These are phyloP conservation scores for Phytopythium sindhum DNA, from an alignment of 352 stramenopile genomes.

Conservation along the genomic window DNA sequence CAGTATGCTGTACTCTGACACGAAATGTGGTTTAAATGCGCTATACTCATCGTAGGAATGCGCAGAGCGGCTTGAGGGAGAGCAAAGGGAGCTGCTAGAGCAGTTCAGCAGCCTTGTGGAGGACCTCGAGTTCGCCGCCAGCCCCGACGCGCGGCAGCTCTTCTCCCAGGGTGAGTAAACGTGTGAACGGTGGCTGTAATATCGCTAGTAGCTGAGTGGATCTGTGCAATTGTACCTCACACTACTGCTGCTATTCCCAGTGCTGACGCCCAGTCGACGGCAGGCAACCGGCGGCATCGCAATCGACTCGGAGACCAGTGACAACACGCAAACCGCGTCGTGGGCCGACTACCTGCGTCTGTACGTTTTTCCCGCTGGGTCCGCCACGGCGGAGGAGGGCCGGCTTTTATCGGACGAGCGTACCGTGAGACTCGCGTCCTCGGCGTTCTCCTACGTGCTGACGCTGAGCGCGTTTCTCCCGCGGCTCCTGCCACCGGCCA, in stretches of 20 bases:
- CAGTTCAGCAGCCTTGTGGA: conserved; percentile 42
- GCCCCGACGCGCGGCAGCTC: conserved; percentile 30
- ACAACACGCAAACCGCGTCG: conserved; percentile 3
- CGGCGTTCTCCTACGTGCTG: conserved; percentile 67
- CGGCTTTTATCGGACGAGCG: conserved; percentile 28
- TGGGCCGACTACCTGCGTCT: conserved; percentile 50
- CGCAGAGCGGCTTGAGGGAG: conserved; percentile 20
- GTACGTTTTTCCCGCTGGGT: conserved; percentile 15
- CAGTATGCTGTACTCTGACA: background rate
- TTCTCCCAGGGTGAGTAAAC: conserved; percentile 36
- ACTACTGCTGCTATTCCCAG: conserved; percentile 7
- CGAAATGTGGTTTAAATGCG: background rate
- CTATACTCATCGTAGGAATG: conserved; percentile 20
- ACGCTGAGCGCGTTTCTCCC: conserved; percentile 49
- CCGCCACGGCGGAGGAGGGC: conserved; percentile 5
- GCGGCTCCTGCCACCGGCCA: conserved; percentile 11
- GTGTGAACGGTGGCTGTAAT: background rate
- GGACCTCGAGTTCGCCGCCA: conserved; percentile 35
- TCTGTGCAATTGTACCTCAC: background rate
- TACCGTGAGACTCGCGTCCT: conserved; percentile 50
- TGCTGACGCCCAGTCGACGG: conserved; percentile 26
- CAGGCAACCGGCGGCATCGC: background rate
- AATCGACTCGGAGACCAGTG: background rate
- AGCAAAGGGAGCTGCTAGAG: conserved; percentile 22
- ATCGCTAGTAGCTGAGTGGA: too few relatives aligned